Evolutionary conservation across 768 basidiomycete species (phyloP).

Genomic region (Russula sp.): DNA sequence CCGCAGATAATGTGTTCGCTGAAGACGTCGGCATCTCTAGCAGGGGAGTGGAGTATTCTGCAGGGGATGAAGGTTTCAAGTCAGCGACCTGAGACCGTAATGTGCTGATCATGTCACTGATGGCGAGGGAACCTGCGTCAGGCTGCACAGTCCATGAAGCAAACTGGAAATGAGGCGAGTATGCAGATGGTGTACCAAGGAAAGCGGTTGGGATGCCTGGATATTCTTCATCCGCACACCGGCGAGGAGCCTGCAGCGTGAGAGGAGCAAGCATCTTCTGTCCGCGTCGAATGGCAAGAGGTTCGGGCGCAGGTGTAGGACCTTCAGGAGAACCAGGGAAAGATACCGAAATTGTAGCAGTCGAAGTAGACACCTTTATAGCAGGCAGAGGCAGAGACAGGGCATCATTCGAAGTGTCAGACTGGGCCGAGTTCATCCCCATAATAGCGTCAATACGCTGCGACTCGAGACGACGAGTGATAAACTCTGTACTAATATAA

Average conservation of each 20-base stretch:
- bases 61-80: conserved; percentile 22
- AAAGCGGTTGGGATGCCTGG: conserved; percentile 42
- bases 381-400: conserved; percentile 27
- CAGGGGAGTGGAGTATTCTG: not conserved
- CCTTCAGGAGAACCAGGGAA: conserved; percentile 25
- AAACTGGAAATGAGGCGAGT: conserved; percentile 30
- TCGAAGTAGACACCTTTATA: conserved; percentile 33
- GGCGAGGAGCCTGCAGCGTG: conserved; percentile 20
- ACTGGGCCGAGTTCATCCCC: not conserved
- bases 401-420: conserved; percentile 4
- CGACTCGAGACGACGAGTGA: conserved; percentile 13
- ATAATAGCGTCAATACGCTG: conserved; percentile 10
- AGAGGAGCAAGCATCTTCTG: conserved; percentile 32
- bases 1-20: conserved; percentile 7
- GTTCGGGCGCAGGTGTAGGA: conserved; percentile 9
- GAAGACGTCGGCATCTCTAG: conserved; percentile 1
- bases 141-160: conserved; percentile 3
- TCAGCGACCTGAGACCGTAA: conserved; percentile 28
- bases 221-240: conserved; percentile 29
- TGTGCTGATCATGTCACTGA: conserved; percentile 35
- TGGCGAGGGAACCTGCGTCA: conserved; percentile 27
- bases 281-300: conserved; percentile 39
- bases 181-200: conserved; percentile 33
- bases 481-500: conserved; percentile 21
- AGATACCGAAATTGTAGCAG: conserved; percentile 28